These are phyloP conservation scores for Paramecium sexaurelia DNA, from an alignment of 73 alveolate genomes.

Conservation along the genomic window DNA sequence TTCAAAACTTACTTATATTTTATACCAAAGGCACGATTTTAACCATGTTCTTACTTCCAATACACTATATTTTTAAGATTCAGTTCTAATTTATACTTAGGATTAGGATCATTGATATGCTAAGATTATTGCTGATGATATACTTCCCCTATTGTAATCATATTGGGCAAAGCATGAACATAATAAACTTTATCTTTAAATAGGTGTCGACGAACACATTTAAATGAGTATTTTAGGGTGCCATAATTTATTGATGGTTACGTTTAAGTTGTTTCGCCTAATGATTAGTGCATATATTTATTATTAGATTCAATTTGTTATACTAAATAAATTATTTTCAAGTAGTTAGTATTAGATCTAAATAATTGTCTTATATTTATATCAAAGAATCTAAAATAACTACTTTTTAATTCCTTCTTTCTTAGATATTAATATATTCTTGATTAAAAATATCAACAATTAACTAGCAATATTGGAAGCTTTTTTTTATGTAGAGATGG, in stretches of 20 bases:
- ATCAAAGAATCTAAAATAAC: neutral
- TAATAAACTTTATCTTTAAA: slow-evolving; percentile 37
- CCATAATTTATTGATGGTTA: slow-evolving; percentile 31
- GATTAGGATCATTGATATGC: slow-evolving; percentile 41
- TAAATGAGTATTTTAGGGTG: neutral
- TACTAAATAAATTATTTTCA: neutral
- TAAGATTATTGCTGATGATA: neutral
- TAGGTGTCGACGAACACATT: slow-evolving; percentile 24
- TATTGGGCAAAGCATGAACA: slow-evolving; percentile 43
- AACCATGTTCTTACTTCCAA: slow-evolving; percentile 52
- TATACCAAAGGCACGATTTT: slow-evolving; percentile 31
- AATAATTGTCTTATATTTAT: neutral
- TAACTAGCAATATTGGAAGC: too few species aligned
- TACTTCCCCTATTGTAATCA: slow-evolving; percentile 46
- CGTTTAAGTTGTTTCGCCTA: neutral
- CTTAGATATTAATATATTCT: too few species aligned
- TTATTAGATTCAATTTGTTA: slow-evolving; percentile 17
- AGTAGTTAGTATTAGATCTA: neutral
- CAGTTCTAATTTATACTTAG: slow-evolving; percentile 39
- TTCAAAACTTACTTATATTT: slow-evolving; percentile 15
- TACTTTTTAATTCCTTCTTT: too few species aligned
- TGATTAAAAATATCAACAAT: too few species aligned
- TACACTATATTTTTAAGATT: slow-evolving; percentile 11
- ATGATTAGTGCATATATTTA: neutral
- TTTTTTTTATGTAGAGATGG: too few species aligned